Conservation (phyloP, 2,329 filamentous ascomycete species). For the Aspergillus fumigatus region DNA sequence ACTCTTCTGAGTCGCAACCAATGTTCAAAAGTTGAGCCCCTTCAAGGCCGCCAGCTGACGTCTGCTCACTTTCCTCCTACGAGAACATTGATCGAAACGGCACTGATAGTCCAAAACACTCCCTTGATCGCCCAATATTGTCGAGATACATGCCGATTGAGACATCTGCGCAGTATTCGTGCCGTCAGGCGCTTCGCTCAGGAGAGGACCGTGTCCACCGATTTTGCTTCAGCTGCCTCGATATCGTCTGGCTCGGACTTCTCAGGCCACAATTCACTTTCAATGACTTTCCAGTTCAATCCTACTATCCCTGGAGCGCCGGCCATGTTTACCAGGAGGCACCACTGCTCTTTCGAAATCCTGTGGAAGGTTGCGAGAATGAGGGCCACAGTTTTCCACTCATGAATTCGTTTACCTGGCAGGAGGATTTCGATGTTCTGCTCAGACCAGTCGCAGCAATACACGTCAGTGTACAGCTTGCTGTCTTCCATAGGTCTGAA, state of each 20-base stretch:
- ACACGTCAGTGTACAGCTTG: constrained; percentile 18
- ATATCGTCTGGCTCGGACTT: constrained; percentile 1
- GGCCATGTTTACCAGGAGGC: constrained; percentile 16
- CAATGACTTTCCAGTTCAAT: constrained; percentile 20
- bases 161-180: not conserved
- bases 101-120: not conserved
- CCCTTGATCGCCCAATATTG: not conserved
- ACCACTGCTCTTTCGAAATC: constrained; percentile 19
- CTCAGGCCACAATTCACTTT: constrained; percentile 5
- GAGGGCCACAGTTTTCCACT: constrained; percentile 27
- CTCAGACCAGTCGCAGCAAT: constrained; percentile 11
- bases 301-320: constrained; percentile 16
- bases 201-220: not conserved
- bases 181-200: not conserved
- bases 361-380: constrained; percentile 24
- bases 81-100: not conserved
- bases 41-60: not conserved
- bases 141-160: not conserved
- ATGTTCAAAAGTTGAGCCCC: not conserved
- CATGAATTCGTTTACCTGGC: constrained; percentile 17
- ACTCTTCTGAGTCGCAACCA: not conserved
- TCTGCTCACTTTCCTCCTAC: not conserved
- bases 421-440: constrained; percentile 21
- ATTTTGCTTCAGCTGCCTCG: not conserved
- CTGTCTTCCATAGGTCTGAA: constrained; percentile 16